Base-by-base conservation (phyloP, 352 stramenopile genomes). In the Blastocystis sp. region DNA sequence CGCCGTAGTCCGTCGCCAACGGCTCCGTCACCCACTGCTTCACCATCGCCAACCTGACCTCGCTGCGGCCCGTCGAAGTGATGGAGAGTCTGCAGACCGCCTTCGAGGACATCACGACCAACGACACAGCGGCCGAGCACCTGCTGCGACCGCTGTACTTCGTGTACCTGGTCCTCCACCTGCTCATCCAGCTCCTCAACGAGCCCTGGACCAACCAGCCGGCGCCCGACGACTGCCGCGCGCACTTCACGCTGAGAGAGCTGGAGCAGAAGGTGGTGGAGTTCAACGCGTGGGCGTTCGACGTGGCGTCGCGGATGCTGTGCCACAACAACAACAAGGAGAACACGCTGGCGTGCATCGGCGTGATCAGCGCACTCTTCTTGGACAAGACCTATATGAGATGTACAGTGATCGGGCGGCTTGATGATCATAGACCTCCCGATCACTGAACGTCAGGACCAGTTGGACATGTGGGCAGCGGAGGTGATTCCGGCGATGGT, bases 401-500 rank as follows among this genome's bases (percentile, higher is more conserved):
- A 56, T 56, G 48, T 56, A 56, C 48, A 56, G 38, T 52, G 7
- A 41, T 76, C 19, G 41, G 3, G 3, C 21, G 1, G 48, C 66
- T 52, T 76, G 5, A 52, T 48, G 19, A 52, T 17, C 23, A 76
- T 76, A 76, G 74, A 52, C 48, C 45, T 67, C 21, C 45, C 74
- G 41, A 67, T 84, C 23, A 84, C 74, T 10, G 17, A 66, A 28
- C 56, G 34, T 84, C 21, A 23, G 19, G 74, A 84, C 40, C 52
- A 69, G 34, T 17, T 67, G n/a, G 74, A 84, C 21, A n/a, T 84
- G 9, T 84, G 74, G 74, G 56, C 41, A 1, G n/a, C 45, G 9
- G 52, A 69, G n/a, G 59, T 66, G 19, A 84, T 84, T 69, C 74
- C 74, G 3, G 34, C 56, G 40, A 59, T 66, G 40, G 61, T 84